phyloP scores from a whole-genome alignment of 1,139 yeast species.

The Pichia sp. region DNA sequence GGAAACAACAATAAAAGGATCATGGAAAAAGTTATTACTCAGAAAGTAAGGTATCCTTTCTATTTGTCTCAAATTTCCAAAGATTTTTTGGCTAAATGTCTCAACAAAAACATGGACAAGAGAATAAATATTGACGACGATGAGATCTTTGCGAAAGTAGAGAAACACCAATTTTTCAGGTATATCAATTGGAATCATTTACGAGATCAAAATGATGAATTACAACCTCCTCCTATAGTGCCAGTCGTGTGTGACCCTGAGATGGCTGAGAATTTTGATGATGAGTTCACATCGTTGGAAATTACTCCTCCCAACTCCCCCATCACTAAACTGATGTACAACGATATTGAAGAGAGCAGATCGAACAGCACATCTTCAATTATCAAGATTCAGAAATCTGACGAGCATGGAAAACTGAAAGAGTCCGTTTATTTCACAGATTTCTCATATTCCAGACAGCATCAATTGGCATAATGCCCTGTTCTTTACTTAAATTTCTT shows the following conservation, averaged over 20 bases:
- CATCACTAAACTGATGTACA: constrained; percentile 25
- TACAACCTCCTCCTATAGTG: constrained; percentile 71
- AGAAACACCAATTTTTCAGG: constrained; percentile 77
- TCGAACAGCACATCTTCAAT: constrained; percentile 31
- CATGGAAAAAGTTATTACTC: constrained; percentile 75
- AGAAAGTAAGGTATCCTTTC: constrained; percentile 74
- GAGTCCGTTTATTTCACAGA: constrained; percentile 34
- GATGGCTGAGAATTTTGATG: constrained; percentile 87
- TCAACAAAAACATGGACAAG: constrained; percentile 73
- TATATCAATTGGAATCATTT: constrained; percentile 71
- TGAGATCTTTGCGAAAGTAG: constrained; percentile 43
- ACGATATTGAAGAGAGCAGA: constrained; percentile 29
- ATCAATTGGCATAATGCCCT: background rate
- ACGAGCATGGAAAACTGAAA: constrained; percentile 22
- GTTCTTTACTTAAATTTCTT: no score
- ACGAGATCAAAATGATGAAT: constrained; percentile 42
- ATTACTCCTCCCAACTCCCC: constrained; percentile 35
- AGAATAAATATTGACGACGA: constrained; percentile 67
- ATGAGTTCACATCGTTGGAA: constrained; percentile 78
- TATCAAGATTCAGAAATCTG: constrained; percentile 30
- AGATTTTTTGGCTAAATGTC: constrained; percentile 66
- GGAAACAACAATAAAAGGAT: constrained; percentile 84
- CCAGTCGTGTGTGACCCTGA: constrained; percentile 90
- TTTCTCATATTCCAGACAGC: constrained; percentile 29
- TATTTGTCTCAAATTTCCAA: constrained; percentile 84